These are phyloP conservation scores for Coemansia sp. DNA, from an alignment of 371 early-diverging fungal species.

Conservation along the genomic window DNA sequence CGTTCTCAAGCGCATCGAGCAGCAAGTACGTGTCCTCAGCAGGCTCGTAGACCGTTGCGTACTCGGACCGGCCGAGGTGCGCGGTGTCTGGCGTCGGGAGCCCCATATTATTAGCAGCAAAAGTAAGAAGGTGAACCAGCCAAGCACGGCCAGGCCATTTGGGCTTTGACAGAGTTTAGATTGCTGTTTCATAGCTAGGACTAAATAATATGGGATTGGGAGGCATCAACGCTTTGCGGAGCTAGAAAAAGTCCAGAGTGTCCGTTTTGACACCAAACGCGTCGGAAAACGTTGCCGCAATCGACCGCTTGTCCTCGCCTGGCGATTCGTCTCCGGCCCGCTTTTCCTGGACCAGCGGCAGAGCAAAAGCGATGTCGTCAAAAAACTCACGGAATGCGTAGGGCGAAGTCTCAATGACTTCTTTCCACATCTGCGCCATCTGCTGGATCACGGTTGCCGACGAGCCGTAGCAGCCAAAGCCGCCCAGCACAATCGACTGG, in stretches of 20 bases:
- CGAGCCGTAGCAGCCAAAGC: constrained; percentile 55
- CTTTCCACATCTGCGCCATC: constrained; percentile 53
- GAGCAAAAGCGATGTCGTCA: constrained; percentile 50
- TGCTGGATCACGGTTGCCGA: constrained; percentile 45
- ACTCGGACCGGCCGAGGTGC: constrained; percentile 68
- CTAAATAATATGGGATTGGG: too few species aligned
- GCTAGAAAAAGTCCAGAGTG: constrained; percentile 48
- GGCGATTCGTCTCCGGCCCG: constrained; percentile 39
- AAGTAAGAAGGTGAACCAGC: background rate
- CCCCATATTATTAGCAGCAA: constrained; percentile 9
- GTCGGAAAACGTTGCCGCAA: constrained; percentile 40
- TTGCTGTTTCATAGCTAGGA: too few species aligned
- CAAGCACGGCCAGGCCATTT: too few species aligned
- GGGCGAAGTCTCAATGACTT: constrained; percentile 50
- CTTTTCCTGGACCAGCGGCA: constrained; percentile 23
- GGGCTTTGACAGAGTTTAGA: too few species aligned
- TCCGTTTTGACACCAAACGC: constrained; percentile 47
- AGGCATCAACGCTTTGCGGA: too few species aligned
- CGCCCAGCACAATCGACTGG: constrained; percentile 52
- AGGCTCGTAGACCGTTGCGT: constrained; percentile 81
- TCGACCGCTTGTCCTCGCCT: constrained; percentile 18
- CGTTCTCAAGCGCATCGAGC: constrained; percentile 87
- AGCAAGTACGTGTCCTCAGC: constrained; percentile 94
- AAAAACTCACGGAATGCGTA: constrained; percentile 52
- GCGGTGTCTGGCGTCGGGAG: constrained; percentile 55